Base-by-base conservation (phyloP, 371 early-diverging fungal genomes). In the Syncephalis fuscata region DNA sequence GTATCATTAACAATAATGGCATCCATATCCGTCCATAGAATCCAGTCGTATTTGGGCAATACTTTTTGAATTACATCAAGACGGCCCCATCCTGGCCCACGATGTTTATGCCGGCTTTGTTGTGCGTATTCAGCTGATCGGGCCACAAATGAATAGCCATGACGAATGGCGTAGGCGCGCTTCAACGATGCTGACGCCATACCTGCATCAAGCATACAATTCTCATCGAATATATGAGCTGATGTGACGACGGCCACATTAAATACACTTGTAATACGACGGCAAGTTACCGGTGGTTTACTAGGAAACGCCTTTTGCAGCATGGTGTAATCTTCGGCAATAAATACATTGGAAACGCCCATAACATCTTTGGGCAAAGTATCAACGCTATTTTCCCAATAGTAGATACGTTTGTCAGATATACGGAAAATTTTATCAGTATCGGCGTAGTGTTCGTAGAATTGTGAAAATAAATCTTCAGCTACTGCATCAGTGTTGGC, bases 1-100 rank as follows among this genome's bases (percentile, higher is more conserved):
- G 64, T 55, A 16, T 60, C 49, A 56, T 78, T 62, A 51, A 68
- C 64, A 17, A 78, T 63, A 14, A 78, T 67, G 3, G 76, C 73
- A 51, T 78, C 76, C 74, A 75, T 75, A 53, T 78, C 78, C 58
- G 73, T 56, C 78, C 78, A 78, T 24, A 78, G 66, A 8, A 78
- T 41, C 78, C 78, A 78, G 23, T 78, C 72, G 48, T 78, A 78
- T 36, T 71, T 66, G 2, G 76, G 78, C 14, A 78, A 45, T 8
- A 64, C 58, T 48, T 75, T 78, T 56, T 78, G 71, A 10, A 78
- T 61, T 9, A 61, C 70, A 46, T 73, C 73, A 45, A 78, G 61
- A 52, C 75, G 75, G 40, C 76, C 78, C 75, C 75, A 75, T 0
- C 71, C 76, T 21, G 64, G 48, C 48, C 65, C 60, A 42, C 76